Conservation (phyloP, 176 grass and related monocot genomes). For the Urochloa ruziziensis region DNA sequence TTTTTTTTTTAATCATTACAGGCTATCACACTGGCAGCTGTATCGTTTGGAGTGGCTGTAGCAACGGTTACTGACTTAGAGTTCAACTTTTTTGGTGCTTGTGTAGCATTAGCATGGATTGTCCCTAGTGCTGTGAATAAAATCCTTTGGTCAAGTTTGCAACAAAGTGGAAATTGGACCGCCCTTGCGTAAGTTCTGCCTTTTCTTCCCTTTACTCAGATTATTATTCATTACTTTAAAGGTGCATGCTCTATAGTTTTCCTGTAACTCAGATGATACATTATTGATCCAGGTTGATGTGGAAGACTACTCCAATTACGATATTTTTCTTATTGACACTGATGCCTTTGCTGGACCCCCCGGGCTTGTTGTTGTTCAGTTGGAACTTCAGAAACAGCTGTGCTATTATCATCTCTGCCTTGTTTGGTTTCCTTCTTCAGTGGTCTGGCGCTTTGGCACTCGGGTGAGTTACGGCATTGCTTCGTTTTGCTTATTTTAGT, state of each 20-base stretch:
- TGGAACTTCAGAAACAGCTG: conserved; percentile 76
- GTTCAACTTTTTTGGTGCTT: conserved; percentile 95
- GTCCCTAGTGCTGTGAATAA: conserved; percentile 92
- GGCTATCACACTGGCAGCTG: conserved; percentile 68
- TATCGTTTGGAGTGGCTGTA: conserved; percentile 78
- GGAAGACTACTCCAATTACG: conserved; percentile 93
- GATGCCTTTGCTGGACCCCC: conserved; percentile 89
- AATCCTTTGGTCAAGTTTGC: conserved; percentile 96
- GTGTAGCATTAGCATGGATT: conserved; percentile 88
- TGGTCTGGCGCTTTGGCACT: conserved; percentile 98
- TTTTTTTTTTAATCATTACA: conserved; percentile 25
- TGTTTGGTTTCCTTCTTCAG: conserved; percentile 95
- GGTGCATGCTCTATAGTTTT: neutral
- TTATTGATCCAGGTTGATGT: conserved; percentile 66
- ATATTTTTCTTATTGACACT: conserved; percentile 90
- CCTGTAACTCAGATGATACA: neutral
- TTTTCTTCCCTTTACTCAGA: neutral
- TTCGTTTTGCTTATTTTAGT: neutral
- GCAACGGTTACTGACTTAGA: conserved; percentile 91
- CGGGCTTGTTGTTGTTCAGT: conserved; percentile 65
- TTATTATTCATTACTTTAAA: neutral
- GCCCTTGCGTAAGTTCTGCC: conserved; percentile 82
- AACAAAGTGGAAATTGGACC: conserved; percentile 87
- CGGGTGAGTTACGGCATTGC: conserved; percentile 52
- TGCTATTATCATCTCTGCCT: conserved; percentile 75